Base-by-base conservation (phyloP, 75 land plant species). In the Larix kaempferi region DNA sequence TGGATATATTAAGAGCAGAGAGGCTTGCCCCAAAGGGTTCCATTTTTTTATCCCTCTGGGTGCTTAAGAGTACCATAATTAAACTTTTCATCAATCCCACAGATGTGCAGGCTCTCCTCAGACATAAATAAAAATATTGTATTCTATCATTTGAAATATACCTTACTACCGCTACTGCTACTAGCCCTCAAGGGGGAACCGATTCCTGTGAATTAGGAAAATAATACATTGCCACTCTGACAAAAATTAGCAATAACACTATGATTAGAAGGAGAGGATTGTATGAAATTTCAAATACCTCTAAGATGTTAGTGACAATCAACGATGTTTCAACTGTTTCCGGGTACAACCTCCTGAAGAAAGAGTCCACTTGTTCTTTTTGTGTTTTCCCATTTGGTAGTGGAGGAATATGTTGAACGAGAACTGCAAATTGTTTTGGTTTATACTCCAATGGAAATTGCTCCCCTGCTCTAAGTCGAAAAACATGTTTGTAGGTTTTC, bases 341-440 rank as follows among this genome's bases (percentile, higher is more conserved):
- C 0, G 99, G 99, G 79, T 96, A 91, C 6, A 96, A 78, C 19
- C 81, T 57, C 74, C 82, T 85, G 78, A 96, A 94, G 80, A 85
- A 96, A 0, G 87, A 71, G 73, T 96, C 93, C 16, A 96, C 95
- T 65, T 92, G 93, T 8, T 94, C 95, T 26, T 92, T 85, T 29
- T 84, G 62, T 17, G 91, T 82, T 81, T 84, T 82, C 19, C 79
- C 89, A 56, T 55, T n/a, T 61, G 85, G 66, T 52, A 75, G 74
- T 11, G 75, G 65, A 55, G 99, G 99, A 35, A 96, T 85, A 79
- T 96, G 95, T 76, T 93, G 84, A 3, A 92, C 98, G 25, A 96
- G 83, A 27, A 88, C 76, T 22, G 91, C 80, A 61, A 80, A 94
- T 57, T 92, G 95, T 39, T 96, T 92, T 15, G 92, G 86, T 59